A percentile compares a stretch with the other conserved stretches of the same genome.
Conservation (phyloP, 352 stramenopile genomes). For the Pythium graminicola region DNA sequence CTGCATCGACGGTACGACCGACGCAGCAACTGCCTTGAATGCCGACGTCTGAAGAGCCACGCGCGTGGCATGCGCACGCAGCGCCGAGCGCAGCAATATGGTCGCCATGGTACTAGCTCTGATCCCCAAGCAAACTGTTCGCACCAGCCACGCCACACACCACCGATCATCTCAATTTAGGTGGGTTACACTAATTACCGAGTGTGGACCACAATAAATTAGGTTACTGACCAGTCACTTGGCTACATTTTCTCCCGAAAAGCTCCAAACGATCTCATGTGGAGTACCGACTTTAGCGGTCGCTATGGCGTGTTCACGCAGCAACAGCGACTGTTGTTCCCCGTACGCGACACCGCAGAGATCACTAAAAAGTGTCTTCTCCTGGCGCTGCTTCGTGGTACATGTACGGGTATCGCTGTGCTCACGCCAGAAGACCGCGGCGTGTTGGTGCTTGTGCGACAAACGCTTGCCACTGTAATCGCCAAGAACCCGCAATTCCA, state of each 20-base stretch:
- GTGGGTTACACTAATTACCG: conserved; percentile 9
- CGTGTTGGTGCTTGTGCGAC: conserved; percentile 24
- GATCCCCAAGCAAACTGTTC: conserved; percentile 6
- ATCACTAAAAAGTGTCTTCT: conserved; percentile 25
- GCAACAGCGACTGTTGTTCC: conserved; percentile 47
- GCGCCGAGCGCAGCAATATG: conserved; percentile 38
- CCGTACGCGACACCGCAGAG: conserved; percentile 23
- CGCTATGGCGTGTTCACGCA: conserved; percentile 28
- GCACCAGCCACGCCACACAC: conserved; percentile 23
- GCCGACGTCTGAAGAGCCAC: conserved; percentile 2
- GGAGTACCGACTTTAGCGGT: conserved; percentile 38
- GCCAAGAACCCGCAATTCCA: conserved; percentile 27
- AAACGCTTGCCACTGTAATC: conserved; percentile 24
- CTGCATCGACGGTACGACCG: conserved; percentile 3
- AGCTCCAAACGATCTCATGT: conserved; percentile 29
- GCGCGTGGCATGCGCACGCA: conserved; percentile 20
- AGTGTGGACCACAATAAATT: conserved; percentile 4
- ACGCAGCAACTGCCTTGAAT: not conserved
- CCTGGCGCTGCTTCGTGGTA: conserved; percentile 24
- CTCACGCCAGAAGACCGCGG: conserved; percentile 24
- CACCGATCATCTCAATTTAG: not conserved
- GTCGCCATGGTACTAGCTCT: conserved; percentile 28
- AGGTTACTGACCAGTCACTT: conserved; percentile 1
- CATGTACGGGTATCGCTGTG: conserved; percentile 37
- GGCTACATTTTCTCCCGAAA: conserved; percentile 4